Evolutionary conservation across 148 eudicot genomes (phyloP).

Genomic region (Vaccinium corymbosum): DNA sequence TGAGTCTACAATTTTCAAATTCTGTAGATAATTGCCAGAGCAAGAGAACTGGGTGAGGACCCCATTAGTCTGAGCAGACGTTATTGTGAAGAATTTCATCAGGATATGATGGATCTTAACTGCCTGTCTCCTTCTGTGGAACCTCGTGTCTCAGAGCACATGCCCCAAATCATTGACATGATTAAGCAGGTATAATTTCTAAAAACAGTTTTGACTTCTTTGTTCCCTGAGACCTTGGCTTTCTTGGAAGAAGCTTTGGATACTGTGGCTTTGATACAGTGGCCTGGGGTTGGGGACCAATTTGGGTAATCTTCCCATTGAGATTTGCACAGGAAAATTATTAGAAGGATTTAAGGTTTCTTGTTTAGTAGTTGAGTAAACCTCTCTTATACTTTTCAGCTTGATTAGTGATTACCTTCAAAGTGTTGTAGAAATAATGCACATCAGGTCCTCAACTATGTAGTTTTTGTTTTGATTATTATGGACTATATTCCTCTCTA

Average conservation of each 20-base stretch:
- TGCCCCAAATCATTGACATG: conserved; percentile 92
- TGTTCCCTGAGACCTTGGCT: neutral
- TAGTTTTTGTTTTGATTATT: neutral
- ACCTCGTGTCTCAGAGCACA: conserved; percentile 96
- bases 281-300: neutral
- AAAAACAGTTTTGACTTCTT: neutral
- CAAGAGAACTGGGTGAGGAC: conserved; percentile 82
- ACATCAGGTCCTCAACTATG: neutral
- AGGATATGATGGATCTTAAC: conserved; percentile 73
- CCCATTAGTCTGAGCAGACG: conserved; percentile 82
- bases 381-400: neutral
- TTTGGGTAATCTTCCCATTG: neutral
- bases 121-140: conserved; percentile 83
- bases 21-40: conserved; percentile 97
- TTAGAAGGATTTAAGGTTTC: neutral
- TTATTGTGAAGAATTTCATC: conserved; percentile 83
- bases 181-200: conserved; percentile 63
- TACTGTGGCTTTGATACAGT: neutral
- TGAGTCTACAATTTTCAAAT: conserved; percentile 77
- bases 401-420: neutral
- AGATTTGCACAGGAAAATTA: neutral
- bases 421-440: neutral
- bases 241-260: neutral
- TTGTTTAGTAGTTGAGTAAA: neutral
- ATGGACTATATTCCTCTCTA: neutral